Conservation (phyloP, 257 asterid genomes). For the Coffea eugenioides region DNA sequence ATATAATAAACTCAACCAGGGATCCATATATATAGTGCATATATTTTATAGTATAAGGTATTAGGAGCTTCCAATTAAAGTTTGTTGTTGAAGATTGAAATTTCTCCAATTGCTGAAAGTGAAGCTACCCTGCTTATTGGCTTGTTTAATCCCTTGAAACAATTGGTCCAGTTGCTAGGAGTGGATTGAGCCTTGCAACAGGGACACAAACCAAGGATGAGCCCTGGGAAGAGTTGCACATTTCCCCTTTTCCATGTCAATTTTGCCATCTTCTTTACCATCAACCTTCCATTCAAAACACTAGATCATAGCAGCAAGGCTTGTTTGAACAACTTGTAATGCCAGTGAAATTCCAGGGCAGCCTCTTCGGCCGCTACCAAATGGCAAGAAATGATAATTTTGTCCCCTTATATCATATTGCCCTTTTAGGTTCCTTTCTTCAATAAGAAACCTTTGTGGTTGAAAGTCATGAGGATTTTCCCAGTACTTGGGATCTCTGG, state of each 20-base stretch:
- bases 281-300: conserved; percentile 58
- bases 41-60: too few species aligned
- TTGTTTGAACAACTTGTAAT: conserved; percentile 54
- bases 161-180: conserved; percentile 6
- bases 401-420: conserved; percentile 69
- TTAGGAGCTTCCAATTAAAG: too few species aligned
- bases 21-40: too few species aligned
- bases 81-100: not conserved
- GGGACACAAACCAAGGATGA: conserved; percentile 57
- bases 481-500: conserved; percentile 58
- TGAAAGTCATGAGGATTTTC: conserved; percentile 48
- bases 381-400: conserved; percentile 58
- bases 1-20: too few species aligned
- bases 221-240: conserved; percentile 65
- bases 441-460: conserved; percentile 53
- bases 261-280: conserved; percentile 14
- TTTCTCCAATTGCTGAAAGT: not conserved
- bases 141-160: not conserved
- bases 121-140: not conserved
- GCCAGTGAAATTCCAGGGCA: conserved; percentile 82
- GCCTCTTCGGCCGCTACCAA: conserved; percentile 69
- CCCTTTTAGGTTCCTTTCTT: conserved; percentile 37
- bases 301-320: conserved; percentile 65
- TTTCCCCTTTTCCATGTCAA: conserved; percentile 63
- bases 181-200: conserved; percentile 35